Percentiles rank a stretch among this genome's conserved stretches.
phyloP scores from a whole-genome alignment of 192 early-diverging fungal genomes.

The Dispira simplex region DNA sequence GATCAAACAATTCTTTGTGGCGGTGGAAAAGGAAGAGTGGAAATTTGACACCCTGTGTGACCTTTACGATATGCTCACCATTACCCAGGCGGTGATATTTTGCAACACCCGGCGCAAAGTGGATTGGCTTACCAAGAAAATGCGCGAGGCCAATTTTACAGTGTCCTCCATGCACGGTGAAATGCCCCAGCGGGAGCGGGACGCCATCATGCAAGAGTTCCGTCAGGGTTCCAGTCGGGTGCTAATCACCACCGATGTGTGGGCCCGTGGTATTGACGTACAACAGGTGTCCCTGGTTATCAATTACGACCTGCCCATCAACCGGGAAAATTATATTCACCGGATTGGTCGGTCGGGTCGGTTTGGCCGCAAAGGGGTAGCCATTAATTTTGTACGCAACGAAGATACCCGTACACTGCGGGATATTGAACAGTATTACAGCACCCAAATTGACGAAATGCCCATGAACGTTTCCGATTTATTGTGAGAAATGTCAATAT shows the following conservation, averaged over 20 bases:
- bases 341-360: conserved; percentile 95
- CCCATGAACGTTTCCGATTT: conserved; percentile 53
- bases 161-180: conserved; percentile 99
- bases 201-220: conserved; percentile 96
- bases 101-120: conserved; percentile 96
- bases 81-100: conserved; percentile 98
- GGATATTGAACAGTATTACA: conserved; percentile 98
- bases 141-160: conserved; percentile 94
- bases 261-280: conserved; percentile 98
- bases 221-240: conserved; percentile 86
- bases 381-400: conserved; percentile 95
- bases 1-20: conserved; percentile 98
- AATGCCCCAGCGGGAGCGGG: conserved; percentile 96
- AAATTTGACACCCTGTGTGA: conserved; percentile 97
- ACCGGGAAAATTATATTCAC: conserved; percentile 98
- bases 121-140: conserved; percentile 93
- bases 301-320: conserved; percentile 91
- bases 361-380: conserved; percentile 98
- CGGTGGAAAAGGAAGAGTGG: conserved; percentile 96
- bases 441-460: conserved; percentile 95
- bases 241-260: conserved; percentile 95
- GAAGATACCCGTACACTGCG: conserved; percentile 86
- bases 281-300: conserved; percentile 97
- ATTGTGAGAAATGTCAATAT: no score
- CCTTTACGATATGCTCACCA: conserved; percentile 90